Conservation (phyloP, 2,329 filamentous ascomycete genomes). For the Phialophora expanda region DNA sequence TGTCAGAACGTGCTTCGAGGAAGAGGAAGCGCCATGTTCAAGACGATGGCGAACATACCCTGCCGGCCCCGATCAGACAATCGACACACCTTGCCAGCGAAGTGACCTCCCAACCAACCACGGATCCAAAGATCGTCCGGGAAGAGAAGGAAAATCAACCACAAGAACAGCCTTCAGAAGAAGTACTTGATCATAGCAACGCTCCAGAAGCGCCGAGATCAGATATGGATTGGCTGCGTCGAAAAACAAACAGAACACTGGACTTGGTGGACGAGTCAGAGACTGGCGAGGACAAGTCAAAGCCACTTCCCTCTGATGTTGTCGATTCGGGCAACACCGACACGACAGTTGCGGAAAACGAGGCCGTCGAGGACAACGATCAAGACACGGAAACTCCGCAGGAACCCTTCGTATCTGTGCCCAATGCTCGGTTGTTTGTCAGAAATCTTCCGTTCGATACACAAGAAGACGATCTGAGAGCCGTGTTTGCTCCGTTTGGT, state of each 20-base stretch:
- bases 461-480: slow-evolving; percentile 75
- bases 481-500: slow-evolving; percentile 73
- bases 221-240: slow-evolving; percentile 90
- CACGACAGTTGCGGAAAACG: slow-evolving; percentile 24
- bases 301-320: slow-evolving; percentile 25
- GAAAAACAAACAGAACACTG: slow-evolving; percentile 81
- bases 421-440: slow-evolving; percentile 77
- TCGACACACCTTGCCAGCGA: not conserved
- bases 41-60: slow-evolving; percentile 20
- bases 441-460: slow-evolving; percentile 85
- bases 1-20: slow-evolving; percentile 29
- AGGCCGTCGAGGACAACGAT: slow-evolving; percentile 35
- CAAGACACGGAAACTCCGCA: slow-evolving; percentile 24
- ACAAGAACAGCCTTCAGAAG: not conserved
- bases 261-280: slow-evolving; percentile 81
- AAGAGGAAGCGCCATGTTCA: slow-evolving; percentile 33
- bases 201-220: slow-evolving; percentile 49
- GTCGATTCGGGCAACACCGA: slow-evolving; percentile 35
- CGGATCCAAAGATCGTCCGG: slow-evolving; percentile 17
- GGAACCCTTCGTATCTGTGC: slow-evolving; percentile 46
- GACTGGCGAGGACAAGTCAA: slow-evolving; percentile 30
- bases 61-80: not conserved
- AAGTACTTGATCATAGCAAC: not conserved
- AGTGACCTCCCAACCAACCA: not conserved
- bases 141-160: slow-evolving; percentile 20